Percentiles rank a stretch among this genome's conserved stretches.
Evolutionary conservation across 2,329 filamentous ascomycete species (phyloP).

Genomic region (Monilinia fructicola): DNA sequence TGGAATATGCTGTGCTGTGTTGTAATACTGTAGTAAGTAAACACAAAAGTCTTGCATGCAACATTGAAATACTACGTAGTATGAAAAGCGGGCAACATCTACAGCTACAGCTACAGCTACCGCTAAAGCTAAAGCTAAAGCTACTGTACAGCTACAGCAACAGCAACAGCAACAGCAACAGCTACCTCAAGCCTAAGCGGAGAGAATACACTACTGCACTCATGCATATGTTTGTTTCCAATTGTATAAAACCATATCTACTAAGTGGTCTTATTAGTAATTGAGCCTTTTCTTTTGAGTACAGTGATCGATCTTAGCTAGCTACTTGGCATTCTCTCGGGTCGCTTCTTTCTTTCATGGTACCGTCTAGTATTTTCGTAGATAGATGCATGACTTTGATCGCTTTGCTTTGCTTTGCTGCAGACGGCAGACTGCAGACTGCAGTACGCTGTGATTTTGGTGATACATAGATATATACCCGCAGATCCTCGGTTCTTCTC

Average conservation of each 20-base stretch:
- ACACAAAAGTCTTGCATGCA: constrained; percentile 14
- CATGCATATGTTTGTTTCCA: neutral
- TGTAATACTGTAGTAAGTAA: neutral
- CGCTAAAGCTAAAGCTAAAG: neutral
- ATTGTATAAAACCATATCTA: neutral
- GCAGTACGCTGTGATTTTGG: neutral
- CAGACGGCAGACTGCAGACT: neutral
- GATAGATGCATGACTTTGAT: constrained; percentile 17
- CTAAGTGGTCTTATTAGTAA: neutral
- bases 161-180: neutral
- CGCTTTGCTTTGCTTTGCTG: neutral
- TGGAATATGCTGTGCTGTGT: neutral
- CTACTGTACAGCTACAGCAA: neutral
- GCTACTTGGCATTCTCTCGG: neutral
- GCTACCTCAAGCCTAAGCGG: neutral
- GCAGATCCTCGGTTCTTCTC: constrained; percentile 6
- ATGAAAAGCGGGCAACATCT: constrained; percentile 8
- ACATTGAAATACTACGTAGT: constrained; percentile 20
- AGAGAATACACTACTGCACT: neutral
- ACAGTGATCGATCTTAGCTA: neutral
- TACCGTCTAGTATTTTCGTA: neutral
- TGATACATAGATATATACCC: neutral
- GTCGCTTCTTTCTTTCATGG: constrained; percentile 2
- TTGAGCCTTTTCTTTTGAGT: neutral
- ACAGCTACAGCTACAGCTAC: neutral